Conservation (phyloP, 1,284 basidiomycete species). For the Coniferiporia sulphurascens region DNA sequence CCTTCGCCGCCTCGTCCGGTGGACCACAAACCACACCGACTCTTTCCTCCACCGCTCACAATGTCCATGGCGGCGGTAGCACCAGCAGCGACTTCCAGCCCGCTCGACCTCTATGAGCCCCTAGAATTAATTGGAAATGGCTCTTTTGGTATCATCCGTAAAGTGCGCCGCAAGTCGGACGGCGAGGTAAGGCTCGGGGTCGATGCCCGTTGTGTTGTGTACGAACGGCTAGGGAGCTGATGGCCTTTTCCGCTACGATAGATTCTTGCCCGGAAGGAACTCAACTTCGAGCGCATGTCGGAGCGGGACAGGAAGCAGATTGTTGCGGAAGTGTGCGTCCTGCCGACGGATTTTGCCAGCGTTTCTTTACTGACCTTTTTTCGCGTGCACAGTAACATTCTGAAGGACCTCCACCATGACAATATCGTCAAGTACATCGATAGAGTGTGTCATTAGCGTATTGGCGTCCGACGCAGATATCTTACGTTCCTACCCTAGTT, state of each 20-base stretch:
- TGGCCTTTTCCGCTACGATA: constrained; percentile 27
- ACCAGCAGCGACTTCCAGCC: constrained; percentile 3
- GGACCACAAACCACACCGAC: not conserved
- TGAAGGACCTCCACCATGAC: constrained; percentile 90
- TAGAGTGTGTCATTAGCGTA: constrained; percentile 35
- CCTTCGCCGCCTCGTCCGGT: not conserved
- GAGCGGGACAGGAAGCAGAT: constrained; percentile 93
- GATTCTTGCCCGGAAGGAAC: constrained; percentile 90
- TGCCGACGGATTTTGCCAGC: not conserved
- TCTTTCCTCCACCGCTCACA: not conserved
- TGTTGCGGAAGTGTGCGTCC: constrained; percentile 90
- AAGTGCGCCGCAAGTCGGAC: constrained; percentile 83
- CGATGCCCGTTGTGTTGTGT: not conserved
- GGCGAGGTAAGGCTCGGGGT: constrained; percentile 61
- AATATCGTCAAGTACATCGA: constrained; percentile 95
- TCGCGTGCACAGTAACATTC: constrained; percentile 68
- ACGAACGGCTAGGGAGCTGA: not conserved
- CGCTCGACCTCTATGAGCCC: constrained; percentile 76
- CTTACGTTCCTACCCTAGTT: constrained; percentile 36
- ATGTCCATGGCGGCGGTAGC: constrained; percentile 1
- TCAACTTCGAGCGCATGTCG: constrained; percentile 93
- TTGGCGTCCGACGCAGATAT: constrained; percentile 13
- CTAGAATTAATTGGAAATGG: constrained; percentile 93
- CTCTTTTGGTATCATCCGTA: constrained; percentile 95
- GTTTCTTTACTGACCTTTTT: not conserved